A percentile compares a stretch with the other conserved stretches of the same genome.
Conservation (phyloP, 768 basidiomycete species). For the Agrocybe pediades region DNA sequence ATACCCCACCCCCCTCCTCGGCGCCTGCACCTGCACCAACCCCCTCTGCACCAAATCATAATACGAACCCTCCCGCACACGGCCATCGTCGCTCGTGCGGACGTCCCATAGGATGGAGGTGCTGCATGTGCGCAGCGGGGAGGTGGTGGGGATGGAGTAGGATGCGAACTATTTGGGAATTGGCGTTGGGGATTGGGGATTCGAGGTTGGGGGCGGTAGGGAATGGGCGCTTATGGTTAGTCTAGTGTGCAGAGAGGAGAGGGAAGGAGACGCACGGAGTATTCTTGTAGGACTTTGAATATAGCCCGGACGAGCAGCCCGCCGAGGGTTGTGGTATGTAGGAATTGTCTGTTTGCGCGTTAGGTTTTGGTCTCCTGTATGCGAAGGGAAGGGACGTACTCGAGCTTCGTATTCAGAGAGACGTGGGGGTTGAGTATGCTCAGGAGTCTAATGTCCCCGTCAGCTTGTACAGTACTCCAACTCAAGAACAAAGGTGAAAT, state of each 20-base stretch:
- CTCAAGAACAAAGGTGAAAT: neutral
- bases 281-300: conserved; percentile 44
- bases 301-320: conserved; percentile 49
- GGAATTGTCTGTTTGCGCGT: conserved; percentile 48
- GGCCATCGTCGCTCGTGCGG: conserved; percentile 54
- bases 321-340: conserved; percentile 62
- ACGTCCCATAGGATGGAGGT: conserved; percentile 40
- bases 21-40: conserved; percentile 48
- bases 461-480: neutral
- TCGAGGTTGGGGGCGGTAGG: too few species aligned
- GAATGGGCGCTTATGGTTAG: too few species aligned
- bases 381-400: too few species aligned
- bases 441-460: conserved; percentile 40
- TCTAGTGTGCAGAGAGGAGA: neutral
- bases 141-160: conserved; percentile 40
- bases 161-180: conserved; percentile 24
- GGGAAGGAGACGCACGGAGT: conserved; percentile 35
- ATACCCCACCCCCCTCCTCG: conserved; percentile 41
- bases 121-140: conserved; percentile 46
- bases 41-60: conserved; percentile 48
- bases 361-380: too few species aligned
- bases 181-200: too few species aligned
- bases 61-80: conserved; percentile 47
- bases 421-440: conserved; percentile 49
- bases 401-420: conserved; percentile 48